Conservation (phyloP, 768 basidiomycete genomes). For the Serendipita vermifera region DNA sequence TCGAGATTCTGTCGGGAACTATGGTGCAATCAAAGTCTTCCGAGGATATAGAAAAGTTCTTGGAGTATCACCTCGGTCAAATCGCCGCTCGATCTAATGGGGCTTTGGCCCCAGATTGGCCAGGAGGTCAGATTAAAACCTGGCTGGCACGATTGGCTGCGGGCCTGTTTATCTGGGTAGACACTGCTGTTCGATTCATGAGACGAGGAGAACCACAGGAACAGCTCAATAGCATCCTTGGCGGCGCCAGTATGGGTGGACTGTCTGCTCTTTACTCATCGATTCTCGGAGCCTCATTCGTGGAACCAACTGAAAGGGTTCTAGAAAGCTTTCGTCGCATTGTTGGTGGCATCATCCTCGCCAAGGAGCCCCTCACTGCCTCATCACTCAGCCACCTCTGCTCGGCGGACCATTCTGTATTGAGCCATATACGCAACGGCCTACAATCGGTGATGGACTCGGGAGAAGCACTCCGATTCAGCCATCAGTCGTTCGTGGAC, state of each 20-base stretch:
- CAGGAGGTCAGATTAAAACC: neutral
- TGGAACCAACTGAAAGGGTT: neutral
- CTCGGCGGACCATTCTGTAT: neutral
- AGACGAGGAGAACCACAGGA: neutral
- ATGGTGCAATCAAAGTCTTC: neutral
- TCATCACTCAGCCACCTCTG: neutral
- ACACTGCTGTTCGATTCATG: neutral
- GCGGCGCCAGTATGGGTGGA: neutral
- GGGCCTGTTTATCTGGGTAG: slow-evolving; percentile 4
- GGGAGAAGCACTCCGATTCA: neutral
- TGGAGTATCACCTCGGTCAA: neutral
- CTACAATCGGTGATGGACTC: neutral
- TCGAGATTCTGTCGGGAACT: neutral
- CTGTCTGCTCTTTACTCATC: neutral
- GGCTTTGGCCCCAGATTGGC: neutral
- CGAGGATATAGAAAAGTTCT: neutral
- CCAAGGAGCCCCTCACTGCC: neutral
- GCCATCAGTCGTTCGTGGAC: slow-evolving; percentile 5
- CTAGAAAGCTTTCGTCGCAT: neutral
- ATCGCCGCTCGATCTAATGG: neutral
- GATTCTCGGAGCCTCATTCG: neutral
- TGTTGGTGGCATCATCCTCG: neutral
- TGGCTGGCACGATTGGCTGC: neutral
- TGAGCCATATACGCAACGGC: neutral
- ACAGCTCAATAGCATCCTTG: neutral